A percentile compares a stretch with the other conserved stretches of the same genome.
These are phyloP conservation scores for Cytospora piceae DNA, from an alignment of 2,329 filamentous ascomycete genomes.

Conservation along the genomic window DNA sequence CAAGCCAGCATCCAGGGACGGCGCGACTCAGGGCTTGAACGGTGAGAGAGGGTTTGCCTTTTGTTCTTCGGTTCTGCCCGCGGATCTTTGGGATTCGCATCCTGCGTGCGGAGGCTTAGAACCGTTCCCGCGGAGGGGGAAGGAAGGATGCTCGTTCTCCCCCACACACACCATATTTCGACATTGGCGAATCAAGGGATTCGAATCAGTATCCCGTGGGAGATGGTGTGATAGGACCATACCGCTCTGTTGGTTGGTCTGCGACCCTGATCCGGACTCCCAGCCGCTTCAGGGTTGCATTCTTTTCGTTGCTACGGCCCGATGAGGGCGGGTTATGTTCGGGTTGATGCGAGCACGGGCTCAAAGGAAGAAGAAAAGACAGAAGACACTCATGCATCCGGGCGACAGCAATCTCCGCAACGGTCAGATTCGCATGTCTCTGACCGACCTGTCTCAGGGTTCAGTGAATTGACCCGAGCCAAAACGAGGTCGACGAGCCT, in stretches of 20 bases:
- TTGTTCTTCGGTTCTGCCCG: background rate
- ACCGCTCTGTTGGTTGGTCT: background rate
- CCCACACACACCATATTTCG: background rate
- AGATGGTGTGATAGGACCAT: background rate
- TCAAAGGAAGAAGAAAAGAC: background rate
- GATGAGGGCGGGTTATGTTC: background rate
- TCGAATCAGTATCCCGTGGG: background rate
- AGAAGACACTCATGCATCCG: background rate
- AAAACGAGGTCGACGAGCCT: background rate
- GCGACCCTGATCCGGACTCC: background rate
- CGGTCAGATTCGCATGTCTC: background rate
- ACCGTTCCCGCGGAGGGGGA: background rate
- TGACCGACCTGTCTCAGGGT: conserved; percentile 9
- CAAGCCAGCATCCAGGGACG: background rate
- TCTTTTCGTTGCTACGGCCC: conserved; percentile 3
- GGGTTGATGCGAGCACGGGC: background rate
- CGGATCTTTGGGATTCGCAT: background rate
- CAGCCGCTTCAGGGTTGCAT: background rate
- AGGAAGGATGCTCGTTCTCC: background rate
- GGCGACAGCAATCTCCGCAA: background rate
- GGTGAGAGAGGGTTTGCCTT: background rate
- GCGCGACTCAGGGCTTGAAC: background rate
- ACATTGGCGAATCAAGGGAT: background rate
- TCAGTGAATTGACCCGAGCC: conserved; percentile 1
- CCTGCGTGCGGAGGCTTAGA: background rate